Base-by-base conservation (phyloP, 164 flowering plant genomes). In the Santalum album region DNA sequence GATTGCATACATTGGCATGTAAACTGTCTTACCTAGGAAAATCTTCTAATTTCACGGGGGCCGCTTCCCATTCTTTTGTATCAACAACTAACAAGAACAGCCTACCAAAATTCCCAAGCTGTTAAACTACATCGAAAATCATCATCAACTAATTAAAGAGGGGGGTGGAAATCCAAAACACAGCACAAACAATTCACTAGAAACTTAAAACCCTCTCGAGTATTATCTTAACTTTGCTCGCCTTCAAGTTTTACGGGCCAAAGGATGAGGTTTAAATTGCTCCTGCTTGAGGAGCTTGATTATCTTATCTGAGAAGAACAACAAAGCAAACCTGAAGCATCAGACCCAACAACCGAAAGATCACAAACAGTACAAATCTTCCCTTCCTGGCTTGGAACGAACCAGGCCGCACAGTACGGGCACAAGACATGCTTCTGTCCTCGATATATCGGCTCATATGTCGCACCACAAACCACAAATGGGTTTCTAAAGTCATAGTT, bases 401-500 rank as follows among this genome's bases (percentile, higher is more conserved):
- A 46, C 25, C 50, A 22, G 21, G 50, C 10, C 4, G 22, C 14
- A 46, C 50, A 46, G 50, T n/a, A 46, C 2, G 50, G 50, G 23
- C 50, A 46, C 12, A 22, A 20, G 22, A 46, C 50, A 19, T 46
- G 22, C 23, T 23, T 46, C 50, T 46, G 50, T 16, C 50, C 50
- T 46, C 23, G 10, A 22, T 46, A 46, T 20, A 46, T 46, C 14
- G 50, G 50, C 23, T n/a, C 50, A 46, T 20, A 46, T 6, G 50
- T 46, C 1, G 50, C 50, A 20, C 50, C 50, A 23, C 50, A 46
- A 6, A 46, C 25, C 25, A 46, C 23, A 23, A 46, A 46, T 23
- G 50, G 50, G 50, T 46, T 46, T 46, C 50, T 46, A 16, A 46
- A 46, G 23, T 46, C 50, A 23, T 46, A 46, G 50, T 46, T 46